Evolutionary conservation across 345 rosid species (phyloP), one percentile per base, ranked within the genome.

Genomic region (Brassica napus): DNA sequence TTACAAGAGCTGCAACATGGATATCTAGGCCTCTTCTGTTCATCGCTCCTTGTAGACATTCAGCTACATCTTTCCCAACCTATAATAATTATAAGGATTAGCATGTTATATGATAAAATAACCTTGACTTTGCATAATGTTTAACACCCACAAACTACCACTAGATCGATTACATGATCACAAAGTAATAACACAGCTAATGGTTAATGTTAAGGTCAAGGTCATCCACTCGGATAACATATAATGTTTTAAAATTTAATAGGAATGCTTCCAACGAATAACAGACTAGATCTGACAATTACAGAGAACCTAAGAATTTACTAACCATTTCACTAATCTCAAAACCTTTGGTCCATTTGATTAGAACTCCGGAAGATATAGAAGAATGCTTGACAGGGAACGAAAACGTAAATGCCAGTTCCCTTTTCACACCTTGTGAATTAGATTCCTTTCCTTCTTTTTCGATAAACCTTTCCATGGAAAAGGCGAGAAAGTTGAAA

Each of bases 321-420:
- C 98, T 81, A 77, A 94, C 98, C 97, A 88, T 84, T 80, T 89
- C 93, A 65, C 84, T 83, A 69, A 92, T 87, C 32, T 82, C 85
- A 81, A 92, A 91, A 81, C 92, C 97, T 83, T 92, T 92, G 49
- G 97, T 94, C 97, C 98, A 92, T 82, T 88, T 90, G 69, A 91
- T 85, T 74, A 94, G 87, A 77, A 77, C 59, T 73, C 97, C 98
- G 0, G 97, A 87, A 54, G 86, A 81, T 49, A 82, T 76, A 30
- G 98, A 91, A 4, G 73, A 79, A 68, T 94, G 98, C 77, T 86
- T 94, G 60, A 92, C 88, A 4, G 98, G 98, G 80, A 91, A 94
- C 23, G 98, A 91, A 80, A 94, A 91, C 37, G 97, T 90, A 77
- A 94, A 92, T 24, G 97, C 97, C 59, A 94, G 89, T 74, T 91